Evolutionary conservation across 2,329 filamentous ascomycete species (phyloP), one percentile per base, ranked within the genome.

Genomic region (Zasmidium cellare): DNA sequence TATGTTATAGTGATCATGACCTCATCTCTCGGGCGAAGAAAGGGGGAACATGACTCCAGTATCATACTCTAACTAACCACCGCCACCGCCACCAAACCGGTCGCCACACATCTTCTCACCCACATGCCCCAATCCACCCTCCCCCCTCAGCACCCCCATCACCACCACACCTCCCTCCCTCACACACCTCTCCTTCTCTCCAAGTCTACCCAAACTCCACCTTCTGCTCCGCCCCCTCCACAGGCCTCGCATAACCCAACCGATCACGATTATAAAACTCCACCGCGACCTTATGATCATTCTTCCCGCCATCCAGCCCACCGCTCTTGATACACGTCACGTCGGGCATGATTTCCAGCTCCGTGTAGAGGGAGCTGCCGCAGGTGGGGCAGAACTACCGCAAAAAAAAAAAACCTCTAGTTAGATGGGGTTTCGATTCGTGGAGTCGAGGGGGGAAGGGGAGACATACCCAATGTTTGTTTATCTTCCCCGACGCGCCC

Each of bases 251-350:
- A 60, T 82, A 84, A 2, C 65, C 63, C 20, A 81, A 72, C 2
- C 82, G 74, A 56, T 82, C 79, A 66, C 79, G 80, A 38, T 72
- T 75, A 62, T 84, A 85, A 51, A 84, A 81, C 70, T 84, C 82
- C 11, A 82, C 74, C 9, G 69, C 75, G 31, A 83, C 69, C 60
- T 76, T 77, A 59, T 75, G 65, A 48, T 74, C 75, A 0, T 79
- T 75, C 11, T 74, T 76, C 5, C 80, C 80, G 5, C 76, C 77
- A 52, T 84, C 81, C 23, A 84, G 67, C 1, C 74, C 69, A 1
- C 82, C 82, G 2, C 77, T 79, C 73, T 85, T 84, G 65, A 84
- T 69, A 59, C 75, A 75, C 9, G 76, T 75, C 61, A 78, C 70
- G 19, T 79, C 79, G 1, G 79, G 77, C 81, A 84, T 81, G 45